Conservation (phyloP, 176 grass and related monocot species). For the Stipa capillata region DNA sequence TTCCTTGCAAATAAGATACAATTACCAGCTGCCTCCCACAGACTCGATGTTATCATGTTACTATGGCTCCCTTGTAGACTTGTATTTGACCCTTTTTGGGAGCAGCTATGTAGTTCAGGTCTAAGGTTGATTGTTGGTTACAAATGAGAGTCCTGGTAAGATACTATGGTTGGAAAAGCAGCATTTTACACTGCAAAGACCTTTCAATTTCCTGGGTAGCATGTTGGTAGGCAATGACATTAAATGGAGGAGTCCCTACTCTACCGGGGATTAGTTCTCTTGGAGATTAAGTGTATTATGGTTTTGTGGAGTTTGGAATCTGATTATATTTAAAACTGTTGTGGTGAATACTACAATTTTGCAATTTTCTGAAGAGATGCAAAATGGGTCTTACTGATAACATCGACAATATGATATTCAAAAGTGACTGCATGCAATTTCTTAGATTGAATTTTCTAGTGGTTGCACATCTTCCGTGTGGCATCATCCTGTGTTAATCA, state of each 20-base stretch:
- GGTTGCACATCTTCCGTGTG: not conserved
- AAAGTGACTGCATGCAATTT: not conserved
- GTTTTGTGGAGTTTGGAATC: not conserved
- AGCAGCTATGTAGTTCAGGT: not conserved
- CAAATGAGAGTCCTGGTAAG: not conserved
- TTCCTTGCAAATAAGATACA: not conserved
- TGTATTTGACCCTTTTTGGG: not conserved
- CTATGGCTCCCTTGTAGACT: not conserved
- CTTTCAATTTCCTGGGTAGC: not conserved
- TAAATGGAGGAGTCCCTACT: not conserved
- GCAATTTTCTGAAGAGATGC: not conserved
- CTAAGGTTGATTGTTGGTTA: conserved; percentile 1
- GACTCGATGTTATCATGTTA: not conserved
- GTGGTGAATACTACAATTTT: not conserved
- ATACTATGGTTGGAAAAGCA: not conserved
- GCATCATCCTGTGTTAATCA: conserved; percentile 11
- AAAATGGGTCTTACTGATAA: conserved; percentile 5
- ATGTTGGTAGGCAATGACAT: not conserved
- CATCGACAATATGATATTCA: not conserved
- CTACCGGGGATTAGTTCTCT: not conserved
- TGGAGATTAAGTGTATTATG: not conserved
- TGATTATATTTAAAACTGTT: not conserved
- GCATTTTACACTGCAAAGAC: not conserved
- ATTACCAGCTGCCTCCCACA: not conserved
- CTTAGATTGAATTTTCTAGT: conserved; percentile 1